phyloP scores from a whole-genome alignment of 2,329 filamentous ascomycete species.

The Seiridium unicorne region DNA sequence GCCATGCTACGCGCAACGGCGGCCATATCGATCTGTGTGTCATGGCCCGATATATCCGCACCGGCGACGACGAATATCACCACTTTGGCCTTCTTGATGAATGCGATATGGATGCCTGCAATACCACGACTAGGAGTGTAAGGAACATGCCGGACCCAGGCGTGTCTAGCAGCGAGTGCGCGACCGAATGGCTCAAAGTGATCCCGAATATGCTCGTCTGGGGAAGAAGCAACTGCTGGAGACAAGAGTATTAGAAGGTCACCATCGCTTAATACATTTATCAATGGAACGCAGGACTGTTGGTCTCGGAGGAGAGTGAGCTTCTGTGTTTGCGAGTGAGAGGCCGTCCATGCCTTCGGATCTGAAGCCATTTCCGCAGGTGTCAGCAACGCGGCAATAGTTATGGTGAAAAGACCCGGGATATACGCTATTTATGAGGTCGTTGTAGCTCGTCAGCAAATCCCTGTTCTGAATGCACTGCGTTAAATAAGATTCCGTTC shows the following conservation, averaged over 20 bases:
- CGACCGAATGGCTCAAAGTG: constrained; percentile 72
- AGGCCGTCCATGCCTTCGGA: background rate
- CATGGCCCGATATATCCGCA: constrained; percentile 42
- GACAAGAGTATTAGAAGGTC: constrained; percentile 63
- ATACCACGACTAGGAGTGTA: constrained; percentile 65
- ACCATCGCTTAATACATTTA: constrained; percentile 41
- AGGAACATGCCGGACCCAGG: constrained; percentile 67
- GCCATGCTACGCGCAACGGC: constrained; percentile 41
- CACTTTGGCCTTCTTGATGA: constrained; percentile 58
- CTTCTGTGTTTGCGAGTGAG: background rate
- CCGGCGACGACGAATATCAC: constrained; percentile 62
- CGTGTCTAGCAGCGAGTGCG: constrained; percentile 58
- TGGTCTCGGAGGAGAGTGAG: constrained; percentile 37
- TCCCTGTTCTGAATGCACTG: too few relatives aligned
- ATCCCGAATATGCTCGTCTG: constrained; percentile 48
- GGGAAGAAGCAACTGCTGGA: constrained; percentile 49
- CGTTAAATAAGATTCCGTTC: too few relatives aligned
- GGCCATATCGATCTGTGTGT: constrained; percentile 51
- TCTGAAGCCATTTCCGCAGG: background rate
- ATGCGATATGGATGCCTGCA: constrained; percentile 60
- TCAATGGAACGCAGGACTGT: constrained; percentile 45
- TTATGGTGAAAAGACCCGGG: background rate
- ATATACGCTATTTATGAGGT: background rate
- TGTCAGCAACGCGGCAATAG: too few relatives aligned
- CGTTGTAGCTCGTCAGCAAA: background rate